Conservation (phyloP, 352 stramenopile species). For the Peronospora farinosa region DNA sequence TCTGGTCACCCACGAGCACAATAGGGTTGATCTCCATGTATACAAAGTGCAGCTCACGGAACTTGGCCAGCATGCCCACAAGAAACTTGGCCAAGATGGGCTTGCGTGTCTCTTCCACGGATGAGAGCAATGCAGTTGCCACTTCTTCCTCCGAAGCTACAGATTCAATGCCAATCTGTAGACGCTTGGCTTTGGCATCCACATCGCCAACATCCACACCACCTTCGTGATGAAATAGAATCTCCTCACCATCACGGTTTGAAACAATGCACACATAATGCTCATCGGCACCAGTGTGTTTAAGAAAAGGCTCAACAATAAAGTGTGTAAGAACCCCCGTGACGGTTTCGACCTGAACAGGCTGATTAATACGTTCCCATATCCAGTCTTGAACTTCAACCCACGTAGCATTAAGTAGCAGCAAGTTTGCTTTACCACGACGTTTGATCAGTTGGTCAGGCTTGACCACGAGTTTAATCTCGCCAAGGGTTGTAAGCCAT, state of each 20-base stretch:
- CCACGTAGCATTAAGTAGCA: constrained; percentile 93
- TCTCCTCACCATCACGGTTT: constrained; percentile 91
- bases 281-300: constrained; percentile 89
- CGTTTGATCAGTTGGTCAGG: constrained; percentile 97
- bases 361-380: constrained; percentile 89
- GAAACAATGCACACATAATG: constrained; percentile 97
- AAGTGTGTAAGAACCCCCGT: constrained; percentile 92
- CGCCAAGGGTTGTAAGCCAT: constrained; percentile 71
- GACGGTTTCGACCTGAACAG: constrained; percentile 88
- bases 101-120: constrained; percentile 76
- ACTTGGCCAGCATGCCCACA: constrained; percentile 86
- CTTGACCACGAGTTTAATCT: constrained; percentile 92
- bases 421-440: constrained; percentile 92
- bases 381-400: constrained; percentile 91
- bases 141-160: constrained; percentile 70
- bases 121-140: constrained; percentile 57
- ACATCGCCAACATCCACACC: constrained; percentile 95
- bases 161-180: constrained; percentile 82
- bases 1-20: constrained; percentile 87
- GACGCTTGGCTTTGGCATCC: constrained; percentile 88
- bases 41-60: constrained; percentile 93
- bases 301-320: constrained; percentile 96
- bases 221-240: constrained; percentile 94
- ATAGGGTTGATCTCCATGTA: constrained; percentile 99
- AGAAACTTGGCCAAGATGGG: constrained; percentile 87